Conservation (phyloP, 2,329 filamentous ascomycete species). For the Teratosphaeria gauchensis region DNA sequence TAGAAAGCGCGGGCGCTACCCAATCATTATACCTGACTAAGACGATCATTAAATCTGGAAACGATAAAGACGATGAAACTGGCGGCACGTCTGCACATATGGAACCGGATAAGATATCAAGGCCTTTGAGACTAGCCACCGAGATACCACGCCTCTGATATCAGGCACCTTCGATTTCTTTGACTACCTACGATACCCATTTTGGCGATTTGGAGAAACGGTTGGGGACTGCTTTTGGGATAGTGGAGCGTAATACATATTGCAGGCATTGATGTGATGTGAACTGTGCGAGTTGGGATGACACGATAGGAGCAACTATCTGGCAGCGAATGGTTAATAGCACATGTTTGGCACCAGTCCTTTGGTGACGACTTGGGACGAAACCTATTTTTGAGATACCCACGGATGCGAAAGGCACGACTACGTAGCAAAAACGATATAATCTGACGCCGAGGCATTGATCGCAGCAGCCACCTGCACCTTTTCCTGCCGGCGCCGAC, state of each 20-base stretch:
- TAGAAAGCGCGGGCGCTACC: constrained; percentile 18
- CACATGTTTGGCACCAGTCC: not conserved
- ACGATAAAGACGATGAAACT: constrained; percentile 11
- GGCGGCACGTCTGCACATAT: constrained; percentile 10
- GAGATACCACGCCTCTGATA: constrained; percentile 17
- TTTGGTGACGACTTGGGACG: not conserved
- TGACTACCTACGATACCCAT: constrained; percentile 4
- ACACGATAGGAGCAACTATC: not conserved
- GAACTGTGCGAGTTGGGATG: not conserved
- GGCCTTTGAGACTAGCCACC: not conserved
- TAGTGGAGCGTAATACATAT: not conserved
- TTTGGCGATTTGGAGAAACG: constrained; percentile 1
- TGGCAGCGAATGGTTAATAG: not conserved
- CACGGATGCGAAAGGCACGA: not conserved
- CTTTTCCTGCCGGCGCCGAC: not conserved
- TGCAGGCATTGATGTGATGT: not conserved
- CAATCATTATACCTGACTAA: not conserved
- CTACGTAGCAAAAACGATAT: not conserved
- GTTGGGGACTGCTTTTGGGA: not conserved
- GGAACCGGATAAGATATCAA: not conserved
- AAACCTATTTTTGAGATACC: not conserved
- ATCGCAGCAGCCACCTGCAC: not conserved
- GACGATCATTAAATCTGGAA: constrained; percentile 8
- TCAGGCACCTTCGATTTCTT: constrained; percentile 10
- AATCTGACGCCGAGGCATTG: not conserved